Base-by-base conservation (phyloP, 768 basidiomycete genomes). In the Tylopilus felleus region DNA sequence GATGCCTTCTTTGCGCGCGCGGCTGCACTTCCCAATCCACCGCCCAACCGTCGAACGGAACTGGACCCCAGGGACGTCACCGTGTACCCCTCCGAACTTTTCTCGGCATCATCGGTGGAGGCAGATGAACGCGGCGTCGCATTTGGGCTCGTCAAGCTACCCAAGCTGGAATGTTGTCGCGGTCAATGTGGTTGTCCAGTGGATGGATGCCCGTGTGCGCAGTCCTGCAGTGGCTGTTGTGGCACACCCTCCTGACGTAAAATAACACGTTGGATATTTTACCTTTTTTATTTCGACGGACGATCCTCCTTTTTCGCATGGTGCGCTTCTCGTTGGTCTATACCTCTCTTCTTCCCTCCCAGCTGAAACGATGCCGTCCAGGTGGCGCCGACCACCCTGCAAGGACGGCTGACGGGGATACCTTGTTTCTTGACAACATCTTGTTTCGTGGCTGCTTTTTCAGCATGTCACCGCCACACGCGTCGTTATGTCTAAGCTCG, bases 81-180 rank as follows among this genome's bases (percentile, higher is more conserved):
- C 33, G 69, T 78, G 0, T 80, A 79, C 58, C 77, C 80, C 1
- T 47, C 22, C 17, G 63, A 65, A 12, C 59, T 80, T 40, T 69
- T 77, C 39, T 60, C 65, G 36, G 69, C 68, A 44, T 69, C 65
- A 9, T 67, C 67, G 12, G 64, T 57, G 47, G 70, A 66, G 21
- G 65, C 68, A 19, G 77, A 77, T 25, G 74, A 75, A 40, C 71
- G 72, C 17, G 69, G 74, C 5, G 60, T 71, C 35, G 72, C 76
- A n/a, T 79, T 78, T 56, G 79, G 78, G 14, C 68, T 75, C 17
- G 77, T 85, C 47, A 77, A 72, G 45, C 62, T 87, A 21, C 86
- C 88, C 22, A 86, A 84, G 66, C 71, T 89, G 52, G 79, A 83
- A 59, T 88, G 85, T 63, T 87, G 85, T 65, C 80, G 78, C 2